A percentile compares a stretch with the other conserved stretches of the same genome.
Evolutionary conservation across 1,139 yeast genomes (phyloP).

Genomic region (Maudiozyma humilis): DNA sequence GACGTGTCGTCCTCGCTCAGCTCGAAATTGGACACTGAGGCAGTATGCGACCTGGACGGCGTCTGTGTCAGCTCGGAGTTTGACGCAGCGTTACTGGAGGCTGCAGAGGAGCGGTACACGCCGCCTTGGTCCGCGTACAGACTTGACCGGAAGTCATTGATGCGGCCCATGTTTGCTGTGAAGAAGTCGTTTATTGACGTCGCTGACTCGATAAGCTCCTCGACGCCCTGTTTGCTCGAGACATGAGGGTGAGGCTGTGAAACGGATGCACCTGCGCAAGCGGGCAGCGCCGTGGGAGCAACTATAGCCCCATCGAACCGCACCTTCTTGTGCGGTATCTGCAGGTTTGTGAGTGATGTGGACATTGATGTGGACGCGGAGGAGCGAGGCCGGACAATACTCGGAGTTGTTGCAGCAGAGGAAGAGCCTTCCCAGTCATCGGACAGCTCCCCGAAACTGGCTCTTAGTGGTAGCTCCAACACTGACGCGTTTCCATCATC

Average conservation of each 20-base stretch:
- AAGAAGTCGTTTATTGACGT: constrained; percentile 19
- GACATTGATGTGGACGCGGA: background rate
- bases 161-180: constrained; percentile 17
- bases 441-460: constrained; percentile 1
- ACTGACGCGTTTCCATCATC: background rate
- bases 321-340: background rate
- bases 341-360: background rate
- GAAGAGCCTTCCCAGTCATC: constrained; percentile 5
- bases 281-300: background rate
- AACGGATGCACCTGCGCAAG: background rate
- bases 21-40: constrained; percentile 22
- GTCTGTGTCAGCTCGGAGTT: background rate
- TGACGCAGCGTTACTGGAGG: background rate
- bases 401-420: constrained; percentile 2
- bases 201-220: constrained; percentile 22
- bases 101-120: background rate
- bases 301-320: background rate
- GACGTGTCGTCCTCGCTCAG: constrained; percentile 18
- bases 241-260: background rate
- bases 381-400: background rate
- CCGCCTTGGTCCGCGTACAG: constrained; percentile 1
- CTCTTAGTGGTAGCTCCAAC: constrained; percentile 3
- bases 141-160: constrained; percentile 15
- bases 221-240: constrained; percentile 10
- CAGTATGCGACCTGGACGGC: constrained; percentile 9